Evolutionary conservation across 176 grass and related monocot species (phyloP).

Genomic region (Musa schizocarpa): DNA sequence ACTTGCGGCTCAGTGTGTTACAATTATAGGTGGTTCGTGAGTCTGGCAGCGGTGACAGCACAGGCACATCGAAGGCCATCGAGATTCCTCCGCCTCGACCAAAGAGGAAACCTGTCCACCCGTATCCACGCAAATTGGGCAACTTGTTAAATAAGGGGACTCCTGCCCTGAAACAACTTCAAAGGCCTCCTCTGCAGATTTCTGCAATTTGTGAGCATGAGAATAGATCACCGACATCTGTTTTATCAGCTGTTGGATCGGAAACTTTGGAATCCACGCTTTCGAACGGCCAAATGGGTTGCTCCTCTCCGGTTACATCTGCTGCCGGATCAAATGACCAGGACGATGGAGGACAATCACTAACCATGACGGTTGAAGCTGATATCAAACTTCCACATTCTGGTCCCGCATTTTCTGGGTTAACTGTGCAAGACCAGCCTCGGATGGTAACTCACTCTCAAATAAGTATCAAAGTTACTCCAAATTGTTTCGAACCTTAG

Average conservation of each 20-base stretch:
- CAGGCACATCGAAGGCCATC: slow-evolving; percentile 26
- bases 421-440: slow-evolving; percentile 21
- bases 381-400: slow-evolving; percentile 5
- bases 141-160: slow-evolving; percentile 20
- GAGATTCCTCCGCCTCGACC: slow-evolving; percentile 88
- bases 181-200: slow-evolving; percentile 26
- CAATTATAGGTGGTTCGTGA: slow-evolving; percentile 42
- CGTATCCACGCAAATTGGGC: slow-evolving; percentile 72
- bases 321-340: background rate
- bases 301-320: background rate
- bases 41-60: slow-evolving; percentile 26
- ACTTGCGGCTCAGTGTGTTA: slow-evolving; percentile 19
- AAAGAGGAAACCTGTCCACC: slow-evolving; percentile 63
- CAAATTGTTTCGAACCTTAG: background rate
- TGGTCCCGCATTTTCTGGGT: slow-evolving; percentile 8
- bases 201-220: slow-evolving; percentile 36
- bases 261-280: background rate
- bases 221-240: slow-evolving; percentile 55
- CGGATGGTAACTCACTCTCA: slow-evolving; percentile 25
- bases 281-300: background rate
- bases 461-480: background rate
- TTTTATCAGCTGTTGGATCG: slow-evolving; percentile 28
- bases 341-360: background rate
- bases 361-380: background rate
- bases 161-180: slow-evolving; percentile 22